These are phyloP conservation scores for Daldinia eschscholtzii DNA, from an alignment of 2,329 filamentous ascomycete genomes.

Conservation along the genomic window DNA sequence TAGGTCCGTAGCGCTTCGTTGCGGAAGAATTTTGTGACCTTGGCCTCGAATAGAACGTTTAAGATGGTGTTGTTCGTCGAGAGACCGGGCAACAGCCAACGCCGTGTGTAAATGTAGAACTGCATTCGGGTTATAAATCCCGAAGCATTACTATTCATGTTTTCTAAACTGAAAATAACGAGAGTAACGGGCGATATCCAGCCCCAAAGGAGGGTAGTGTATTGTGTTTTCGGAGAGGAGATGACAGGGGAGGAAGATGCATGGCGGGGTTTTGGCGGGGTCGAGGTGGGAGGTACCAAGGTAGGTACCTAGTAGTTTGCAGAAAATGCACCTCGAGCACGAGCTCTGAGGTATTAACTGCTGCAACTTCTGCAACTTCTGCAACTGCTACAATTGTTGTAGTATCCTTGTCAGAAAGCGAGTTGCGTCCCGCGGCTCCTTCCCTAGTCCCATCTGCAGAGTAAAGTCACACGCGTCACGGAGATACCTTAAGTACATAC, in stretches of 20 bases:
- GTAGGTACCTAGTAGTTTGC: constrained; percentile 5
- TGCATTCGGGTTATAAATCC: constrained; percentile 29
- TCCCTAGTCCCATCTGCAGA: constrained; percentile 31
- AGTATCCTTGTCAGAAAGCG: constrained; percentile 26
- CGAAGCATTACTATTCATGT: constrained; percentile 19
- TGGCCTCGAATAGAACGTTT: neutral
- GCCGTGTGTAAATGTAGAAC: constrained; percentile 24
- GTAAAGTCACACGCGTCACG: constrained; percentile 30
- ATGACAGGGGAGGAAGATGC: constrained; percentile 31
- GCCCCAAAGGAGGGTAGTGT: neutral
- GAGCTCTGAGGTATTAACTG: constrained; percentile 40
- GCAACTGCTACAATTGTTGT: constrained; percentile 9
- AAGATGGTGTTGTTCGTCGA: neutral
- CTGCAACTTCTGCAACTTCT: constrained; percentile 18
- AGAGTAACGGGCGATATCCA: constrained; percentile 1
- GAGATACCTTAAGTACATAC: neutral
- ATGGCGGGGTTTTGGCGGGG: constrained; percentile 39
- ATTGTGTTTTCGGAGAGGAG: constrained; percentile 6
- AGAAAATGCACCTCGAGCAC: constrained; percentile 41
- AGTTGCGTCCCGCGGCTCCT: constrained; percentile 31
- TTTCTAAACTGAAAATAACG: constrained; percentile 19
- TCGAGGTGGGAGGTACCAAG: constrained; percentile 19
- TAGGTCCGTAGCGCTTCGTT: constrained; percentile 28
- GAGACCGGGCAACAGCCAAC: constrained; percentile 8
- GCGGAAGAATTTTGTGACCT: constrained; percentile 29